Evolutionary conservation across 306 rosid genomes (phyloP).

Genomic region (Dicorynia guianensis): DNA sequence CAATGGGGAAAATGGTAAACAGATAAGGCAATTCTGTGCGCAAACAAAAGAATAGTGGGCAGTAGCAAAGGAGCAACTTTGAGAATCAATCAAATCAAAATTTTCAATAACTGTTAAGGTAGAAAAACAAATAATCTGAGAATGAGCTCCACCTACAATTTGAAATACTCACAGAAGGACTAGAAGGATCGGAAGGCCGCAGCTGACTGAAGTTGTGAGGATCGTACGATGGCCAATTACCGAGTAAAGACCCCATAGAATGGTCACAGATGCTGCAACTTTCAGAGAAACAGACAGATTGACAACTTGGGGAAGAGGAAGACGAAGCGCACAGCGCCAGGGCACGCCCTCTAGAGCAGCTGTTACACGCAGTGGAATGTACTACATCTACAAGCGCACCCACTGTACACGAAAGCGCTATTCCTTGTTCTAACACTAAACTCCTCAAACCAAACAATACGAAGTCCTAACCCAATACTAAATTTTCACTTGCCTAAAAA

Average conservation of each 20-base stretch:
- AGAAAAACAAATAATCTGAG: conserved; percentile 23
- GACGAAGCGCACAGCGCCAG: conserved; percentile 25
- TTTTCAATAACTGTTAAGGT: conserved; percentile 20
- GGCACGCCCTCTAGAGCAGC: conserved; percentile 31
- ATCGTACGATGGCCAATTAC: conserved; percentile 88
- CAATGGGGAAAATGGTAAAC: background rate
- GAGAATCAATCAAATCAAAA: conserved; percentile 19
- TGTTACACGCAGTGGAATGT: conserved; percentile 18
- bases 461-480: too few relatives aligned
- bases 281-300: conserved; percentile 31
- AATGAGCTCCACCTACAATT: conserved; percentile 22
- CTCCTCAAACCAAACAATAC: background rate
- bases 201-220: conserved; percentile 97
- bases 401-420: background rate
- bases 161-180: conserved; percentile 75
- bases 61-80: background rate
- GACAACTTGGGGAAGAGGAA: conserved; percentile 3
- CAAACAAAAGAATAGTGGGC: background rate
- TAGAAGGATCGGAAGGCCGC: conserved; percentile 88
- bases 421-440: conserved; percentile 25
- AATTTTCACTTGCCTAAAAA: too few relatives aligned
- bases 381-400: conserved; percentile 36
- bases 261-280: conserved; percentile 28
- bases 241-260: conserved; percentile 80
- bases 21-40: conserved; percentile 20